Conservation (phyloP, 2,329 filamentous ascomycete genomes). For the Paracorniculantispora psalliotae region DNA sequence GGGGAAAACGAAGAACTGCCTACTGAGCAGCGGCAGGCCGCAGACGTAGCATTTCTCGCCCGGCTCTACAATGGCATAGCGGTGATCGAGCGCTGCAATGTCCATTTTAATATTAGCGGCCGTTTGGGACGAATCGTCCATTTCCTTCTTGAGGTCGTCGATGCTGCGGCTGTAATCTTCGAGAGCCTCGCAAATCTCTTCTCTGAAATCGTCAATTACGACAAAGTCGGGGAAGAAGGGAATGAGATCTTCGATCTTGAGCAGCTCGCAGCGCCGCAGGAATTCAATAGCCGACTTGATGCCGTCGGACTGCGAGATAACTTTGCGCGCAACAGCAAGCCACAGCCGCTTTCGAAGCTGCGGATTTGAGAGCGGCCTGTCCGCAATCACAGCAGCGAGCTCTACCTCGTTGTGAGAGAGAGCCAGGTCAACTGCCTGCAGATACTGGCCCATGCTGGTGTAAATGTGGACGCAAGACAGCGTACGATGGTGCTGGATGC, state of each 20-base stretch:
- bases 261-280: slow-evolving; percentile 80
- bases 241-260: slow-evolving; percentile 94
- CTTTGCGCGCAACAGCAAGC: slow-evolving; percentile 91
- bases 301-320: slow-evolving; percentile 78
- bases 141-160: slow-evolving; percentile 80
- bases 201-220: slow-evolving; percentile 98
- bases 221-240: slow-evolving; percentile 99
- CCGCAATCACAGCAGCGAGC: slow-evolving; percentile 82
- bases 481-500: slow-evolving; percentile 89
- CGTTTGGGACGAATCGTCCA: slow-evolving; percentile 89
- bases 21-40: slow-evolving; percentile 74
- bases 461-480: slow-evolving; percentile 97
- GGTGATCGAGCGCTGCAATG: slow-evolving; percentile 76
- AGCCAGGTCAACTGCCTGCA: slow-evolving; percentile 87
- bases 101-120: slow-evolving; percentile 87
- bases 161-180: slow-evolving; percentile 93
- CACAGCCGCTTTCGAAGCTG: slow-evolving; percentile 87
- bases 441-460: slow-evolving; percentile 90
- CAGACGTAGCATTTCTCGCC: slow-evolving; percentile 93
- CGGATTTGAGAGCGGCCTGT: slow-evolving; percentile 73
- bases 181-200: slow-evolving; percentile 89
- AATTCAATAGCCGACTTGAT: slow-evolving; percentile 95
- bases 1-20: slow-evolving; percentile 97
- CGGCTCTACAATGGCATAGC: slow-evolving; percentile 94
- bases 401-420: slow-evolving; percentile 86